These are phyloP conservation scores for Ramaria sp. DNA, from an alignment of 768 basidiomycete species.

Conservation along the genomic window DNA sequence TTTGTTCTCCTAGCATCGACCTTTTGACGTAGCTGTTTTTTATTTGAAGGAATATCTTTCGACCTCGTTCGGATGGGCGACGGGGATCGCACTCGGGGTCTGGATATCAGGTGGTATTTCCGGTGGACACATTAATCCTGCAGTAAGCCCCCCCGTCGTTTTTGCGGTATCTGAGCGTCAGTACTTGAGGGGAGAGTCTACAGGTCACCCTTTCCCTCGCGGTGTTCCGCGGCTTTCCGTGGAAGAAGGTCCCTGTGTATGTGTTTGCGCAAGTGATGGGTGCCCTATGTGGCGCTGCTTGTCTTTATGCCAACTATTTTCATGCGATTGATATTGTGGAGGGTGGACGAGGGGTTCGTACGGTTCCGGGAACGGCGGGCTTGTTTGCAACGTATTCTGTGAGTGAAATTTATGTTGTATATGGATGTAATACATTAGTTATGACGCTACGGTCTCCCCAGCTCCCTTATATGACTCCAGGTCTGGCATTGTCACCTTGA, in stretches of 20 bases:
- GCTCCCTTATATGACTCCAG: too few relatives aligned
- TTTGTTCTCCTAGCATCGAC: neutral
- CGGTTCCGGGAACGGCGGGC: constrained; percentile 51
- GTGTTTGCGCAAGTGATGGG: constrained; percentile 55
- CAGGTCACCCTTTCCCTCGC: too few relatives aligned
- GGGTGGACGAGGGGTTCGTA: too few relatives aligned
- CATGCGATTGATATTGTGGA: too few relatives aligned
- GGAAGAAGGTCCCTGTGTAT: constrained; percentile 68
- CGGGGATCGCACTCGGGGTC: too few relatives aligned
- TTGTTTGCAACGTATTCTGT: too few relatives aligned
- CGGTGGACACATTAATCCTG: too few relatives aligned
- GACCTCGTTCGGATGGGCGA: too few relatives aligned
- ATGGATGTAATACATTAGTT: neutral
- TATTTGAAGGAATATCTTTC: too few relatives aligned
- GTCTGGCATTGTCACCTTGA: neutral
- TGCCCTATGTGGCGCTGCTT: constrained; percentile 55
- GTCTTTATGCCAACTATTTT: too few relatives aligned
- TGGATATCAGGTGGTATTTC: too few relatives aligned
- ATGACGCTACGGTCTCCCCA: constrained; percentile 26
- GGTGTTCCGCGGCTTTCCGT: constrained; percentile 69
- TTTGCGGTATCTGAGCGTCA: neutral
- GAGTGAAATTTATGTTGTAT: constrained; percentile 14
- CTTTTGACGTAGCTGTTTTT: neutral
- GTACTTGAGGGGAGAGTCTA: constrained; percentile 18
- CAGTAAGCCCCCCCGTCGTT: too few relatives aligned